Percentiles rank a stretch among this genome's conserved stretches.
Conservation (phyloP, 805 yeast genomes). For the Candida awuae region DNA sequence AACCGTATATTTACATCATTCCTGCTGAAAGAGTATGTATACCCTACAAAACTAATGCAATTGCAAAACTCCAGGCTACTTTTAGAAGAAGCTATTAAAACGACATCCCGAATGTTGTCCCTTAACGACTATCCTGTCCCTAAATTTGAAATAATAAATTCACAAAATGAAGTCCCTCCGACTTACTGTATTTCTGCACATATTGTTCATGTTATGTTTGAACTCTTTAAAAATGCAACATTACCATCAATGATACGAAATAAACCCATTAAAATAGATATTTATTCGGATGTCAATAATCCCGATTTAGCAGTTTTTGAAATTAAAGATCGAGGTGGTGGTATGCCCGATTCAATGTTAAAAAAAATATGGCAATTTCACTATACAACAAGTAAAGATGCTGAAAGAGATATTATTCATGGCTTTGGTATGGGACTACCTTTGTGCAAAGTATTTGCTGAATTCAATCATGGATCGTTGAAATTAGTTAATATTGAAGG, state of each 20-base stretch:
- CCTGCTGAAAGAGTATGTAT: constrained; percentile 19
- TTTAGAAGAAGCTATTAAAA: constrained; percentile 15
- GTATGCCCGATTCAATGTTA: constrained; percentile 16
- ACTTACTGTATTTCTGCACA: constrained; percentile 25
- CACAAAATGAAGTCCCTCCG: not conserved
- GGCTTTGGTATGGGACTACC: constrained; percentile 31
- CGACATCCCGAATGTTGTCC: constrained; percentile 19
- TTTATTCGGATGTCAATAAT: constrained; percentile 9
- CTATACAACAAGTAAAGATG: constrained; percentile 21
- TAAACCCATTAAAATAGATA: constrained; percentile 16
- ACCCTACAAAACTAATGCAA: constrained; percentile 13
- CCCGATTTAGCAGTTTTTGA: constrained; percentile 12
- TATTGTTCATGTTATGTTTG: constrained; percentile 26
- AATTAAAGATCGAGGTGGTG: constrained; percentile 27
- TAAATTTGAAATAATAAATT: constrained; percentile 10
- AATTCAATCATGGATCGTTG: constrained; percentile 22
- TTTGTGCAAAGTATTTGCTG: constrained; percentile 22
- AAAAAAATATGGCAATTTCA: constrained; percentile 27
- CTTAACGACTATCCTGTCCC: constrained; percentile 28
- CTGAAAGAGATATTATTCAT: constrained; percentile 22
- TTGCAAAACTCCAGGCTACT: constrained; percentile 11
- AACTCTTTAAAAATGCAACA: constrained; percentile 25
- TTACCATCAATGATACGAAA: constrained; percentile 21
- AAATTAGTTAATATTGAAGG: constrained; percentile 17
- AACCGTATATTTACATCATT: constrained; percentile 22